Evolutionary conservation across 139 green algal species (phyloP).

Genomic region (Klebsormidium nitens): DNA sequence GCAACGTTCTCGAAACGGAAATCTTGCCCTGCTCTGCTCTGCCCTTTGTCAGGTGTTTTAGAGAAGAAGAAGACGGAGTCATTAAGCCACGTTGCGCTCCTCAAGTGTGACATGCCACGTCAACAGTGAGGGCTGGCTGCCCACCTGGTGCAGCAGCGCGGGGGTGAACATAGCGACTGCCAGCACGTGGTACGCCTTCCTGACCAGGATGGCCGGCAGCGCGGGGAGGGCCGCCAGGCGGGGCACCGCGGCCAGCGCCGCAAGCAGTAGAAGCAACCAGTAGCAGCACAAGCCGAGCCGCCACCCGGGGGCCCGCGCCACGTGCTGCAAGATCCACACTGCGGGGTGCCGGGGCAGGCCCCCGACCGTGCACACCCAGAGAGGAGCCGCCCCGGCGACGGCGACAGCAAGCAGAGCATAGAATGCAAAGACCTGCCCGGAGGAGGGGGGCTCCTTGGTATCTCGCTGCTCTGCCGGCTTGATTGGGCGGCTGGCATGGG

Average conservation of each 20-base stretch:
- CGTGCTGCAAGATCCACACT: background rate
- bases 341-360: background rate
- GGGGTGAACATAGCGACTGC: constrained; percentile 26
- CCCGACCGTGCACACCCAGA: background rate
- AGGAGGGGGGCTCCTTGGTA: too few species aligned
- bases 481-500: too few species aligned
- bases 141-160: constrained; percentile 21
- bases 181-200: constrained; percentile 26
- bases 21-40: too few species aligned
- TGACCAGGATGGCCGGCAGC: constrained; percentile 22
- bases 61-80: too few species aligned
- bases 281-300: constrained; percentile 18
- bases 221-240: constrained; percentile 6
- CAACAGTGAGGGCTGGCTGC: too few species aligned
- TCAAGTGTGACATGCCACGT: too few species aligned
- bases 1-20: too few species aligned
- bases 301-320: background rate
- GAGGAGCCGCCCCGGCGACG: background rate
- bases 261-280: constrained; percentile 20
- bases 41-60: too few species aligned
- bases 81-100: too few species aligned
- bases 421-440: constrained; percentile 1
- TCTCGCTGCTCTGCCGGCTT: too few species aligned
- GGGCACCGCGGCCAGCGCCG: background rate
- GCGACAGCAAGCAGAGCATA: constrained; percentile 7